Evolutionary conservation across 2,329 filamentous ascomycete genomes (phyloP).

Genomic region (Neonectria hederae): DNA sequence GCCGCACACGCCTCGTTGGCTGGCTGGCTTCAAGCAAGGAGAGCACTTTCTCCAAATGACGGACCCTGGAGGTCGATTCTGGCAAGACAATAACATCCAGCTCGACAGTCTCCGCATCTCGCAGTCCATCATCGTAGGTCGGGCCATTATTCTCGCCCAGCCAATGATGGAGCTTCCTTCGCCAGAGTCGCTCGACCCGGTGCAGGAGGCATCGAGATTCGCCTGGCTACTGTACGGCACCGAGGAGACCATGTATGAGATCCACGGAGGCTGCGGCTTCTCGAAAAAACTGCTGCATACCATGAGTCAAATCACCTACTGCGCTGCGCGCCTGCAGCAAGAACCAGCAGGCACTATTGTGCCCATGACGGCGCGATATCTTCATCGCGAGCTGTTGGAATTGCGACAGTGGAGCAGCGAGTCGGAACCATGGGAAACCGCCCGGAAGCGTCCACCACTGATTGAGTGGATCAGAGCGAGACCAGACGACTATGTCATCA

Average conservation of each 20-base stretch:
- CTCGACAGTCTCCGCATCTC: slow-evolving; percentile 48
- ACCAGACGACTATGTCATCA: slow-evolving; percentile 38
- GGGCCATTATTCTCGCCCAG: slow-evolving; percentile 52
- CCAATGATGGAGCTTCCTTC: slow-evolving; percentile 49
- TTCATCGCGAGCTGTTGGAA: slow-evolving; percentile 41
- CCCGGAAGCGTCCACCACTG: slow-evolving; percentile 28
- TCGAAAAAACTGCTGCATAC: slow-evolving; percentile 51
- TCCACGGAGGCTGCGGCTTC: slow-evolving; percentile 55
- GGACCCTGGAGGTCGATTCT: slow-evolving; percentile 50
- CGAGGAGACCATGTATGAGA: slow-evolving; percentile 47
- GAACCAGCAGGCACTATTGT: slow-evolving; percentile 45
- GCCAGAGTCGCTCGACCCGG: slow-evolving; percentile 41
- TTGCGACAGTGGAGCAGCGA: slow-evolving; percentile 51
- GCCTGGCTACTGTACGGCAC: slow-evolving; percentile 52
- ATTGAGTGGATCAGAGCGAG: slow-evolving; percentile 45
- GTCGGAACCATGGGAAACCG: slow-evolving; percentile 34
- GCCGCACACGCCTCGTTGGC: slow-evolving; percentile 48
- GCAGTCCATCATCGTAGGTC: slow-evolving; percentile 52
- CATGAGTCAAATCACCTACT: slow-evolving; percentile 51
- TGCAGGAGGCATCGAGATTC: slow-evolving; percentile 46
- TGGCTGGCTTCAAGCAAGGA: slow-evolving; percentile 49
- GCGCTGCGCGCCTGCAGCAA: slow-evolving; percentile 47
- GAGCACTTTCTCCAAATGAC: slow-evolving; percentile 49
- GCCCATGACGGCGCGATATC: slow-evolving; percentile 43
- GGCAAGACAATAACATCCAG: slow-evolving; percentile 47